Base-by-base conservation (phyloP, 2,329 filamentous ascomycete genomes). In the Botrytis fabae region DNA sequence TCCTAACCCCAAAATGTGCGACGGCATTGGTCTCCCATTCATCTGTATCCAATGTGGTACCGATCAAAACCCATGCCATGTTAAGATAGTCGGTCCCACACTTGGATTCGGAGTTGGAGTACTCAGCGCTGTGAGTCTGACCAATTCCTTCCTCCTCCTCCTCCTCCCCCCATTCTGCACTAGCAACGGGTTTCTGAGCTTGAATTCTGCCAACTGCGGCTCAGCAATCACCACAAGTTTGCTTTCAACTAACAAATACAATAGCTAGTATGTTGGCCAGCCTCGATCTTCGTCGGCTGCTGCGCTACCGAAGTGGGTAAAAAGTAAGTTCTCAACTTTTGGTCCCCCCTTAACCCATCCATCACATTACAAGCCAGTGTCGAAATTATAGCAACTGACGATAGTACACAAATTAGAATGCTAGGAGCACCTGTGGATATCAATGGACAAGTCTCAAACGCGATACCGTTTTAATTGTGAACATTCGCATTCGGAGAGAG, bases 11-110 rank as follows among this genome's bases (percentile, higher is more conserved):
- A 75, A 42, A 22, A 75, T 74, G 71, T 48, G 70, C 40, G 68
- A 64, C n/a, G 61, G 69, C 46, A 44, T 71, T 12, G 63, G 57
- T 57, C 35, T 75, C 46, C 75, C 73, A 20, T 69, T 77, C 38
- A 51, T 77, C 44, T 78, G 75, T 40, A 73, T 77, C 42, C 75
- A 88, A 79, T 88, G 85, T 79, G 86, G 81, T 63, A 88, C 86
- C 14, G 83, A 88, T 74, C 85, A 88, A 76, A 89, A 88, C 72
- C 87, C 86, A 4, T 89, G 86, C 72, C 85, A 85, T 75, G 88
- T 86, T 78, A 89, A 88, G 78, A 82, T 88, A 14, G 83, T 89
- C 42, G 86, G 87, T 1, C 86, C 86, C 54, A 88, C 86, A 1
- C 77, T 88, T 61, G 86, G 86, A 78, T 82, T 76, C 42, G 80